Evolutionary conservation across 768 basidiomycete species (phyloP), one percentile per base, ranked within the genome.

Genomic region (Kondoa malvinella): DNA sequence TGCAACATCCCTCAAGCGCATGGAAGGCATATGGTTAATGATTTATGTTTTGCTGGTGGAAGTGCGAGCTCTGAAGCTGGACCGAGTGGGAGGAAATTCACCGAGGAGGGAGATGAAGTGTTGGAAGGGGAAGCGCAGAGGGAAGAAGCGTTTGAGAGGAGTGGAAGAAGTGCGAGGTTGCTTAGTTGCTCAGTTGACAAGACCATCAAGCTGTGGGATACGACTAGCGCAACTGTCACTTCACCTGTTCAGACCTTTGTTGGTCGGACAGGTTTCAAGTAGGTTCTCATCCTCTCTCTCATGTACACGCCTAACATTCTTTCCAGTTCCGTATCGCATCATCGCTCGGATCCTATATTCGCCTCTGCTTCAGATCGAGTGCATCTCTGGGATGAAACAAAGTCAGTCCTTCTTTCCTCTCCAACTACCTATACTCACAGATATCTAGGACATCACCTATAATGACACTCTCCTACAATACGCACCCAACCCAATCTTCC

Each of bases 321-420:
- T 40, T 34, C 4, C 73, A 94, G 92, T 74, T 87, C 87, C 57
- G 88, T 99, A 77, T 91, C 96, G 73, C 95, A 96, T 75, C 95
- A 97, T 76, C 83, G 87, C 59, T 83, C 84, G 34, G 88, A 92
- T 68, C 81, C 86, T n/a, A 77, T 91, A 2, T 99, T 99, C 73
- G 94, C 92, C 0, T 92, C 94, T 0, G 92, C 91, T 1, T 94
- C 91, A 0, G 89, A 87, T 72, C 82, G 83, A 61, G 92, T 99
- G 4, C 94, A 97, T 76, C 82, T 99, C 72, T 99, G 95, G 95
- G 95, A 99, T 73, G 91, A 96, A 77, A 92, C 87, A 40, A 90
- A 90, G 88, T 90, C 66, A n/a, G 84, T 34, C 15, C 16, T 4
- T 31, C 57, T 21, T 67, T 8, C 32, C 63, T 74, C 40, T 33